Evolutionary conservation across 306 rosid genomes (phyloP), one percentile per base, ranked within the genome.

Genomic region (Acmispon strigosus): DNA sequence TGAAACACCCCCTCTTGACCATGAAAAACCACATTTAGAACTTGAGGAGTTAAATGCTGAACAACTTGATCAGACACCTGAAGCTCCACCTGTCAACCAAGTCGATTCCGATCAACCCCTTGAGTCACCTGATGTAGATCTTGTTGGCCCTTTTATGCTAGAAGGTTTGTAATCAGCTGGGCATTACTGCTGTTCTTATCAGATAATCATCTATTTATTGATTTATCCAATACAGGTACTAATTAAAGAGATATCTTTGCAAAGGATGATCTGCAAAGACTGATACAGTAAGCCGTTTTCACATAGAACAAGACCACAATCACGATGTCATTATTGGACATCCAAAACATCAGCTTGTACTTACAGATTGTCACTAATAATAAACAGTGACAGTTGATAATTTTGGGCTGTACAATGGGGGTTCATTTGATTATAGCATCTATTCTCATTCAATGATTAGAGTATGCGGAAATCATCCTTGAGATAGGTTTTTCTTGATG

Each of bases 141-240:
- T 73, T 74, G 76, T 84, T 82, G 96, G 84, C 60, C 81, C 90
- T 6, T 90, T 94, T 84, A 34, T 87, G 75, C 87, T 94, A 47
- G 95, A 94, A 87, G 98, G 98, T 88, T 86, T 90, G 95, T 94
- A 81, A 78, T 53, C 69, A 80, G 83, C 83, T 86, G 77, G 94
- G 85, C 78, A 77, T 84, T 87, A 63, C 69, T 83, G 67, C 73
- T 85, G 79, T 86, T 84, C 80, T 82, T 81, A 82, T 81, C 77
- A 62, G 96, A 88, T 80, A 61, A 78, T 64, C 86, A 70, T 49
- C 81, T 81, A 80, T 87, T 87, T 82, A 83, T 82, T 87, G 55
- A 80, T 84, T 77, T 80, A 58, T 90, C 87, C 80, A 83, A 75
- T 86, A 86, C 98, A 89, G 97, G 96, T 87, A 81, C 91, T 82